Base-by-base conservation (phyloP, 164 flowering plant genomes). In the Piper betle region DNA sequence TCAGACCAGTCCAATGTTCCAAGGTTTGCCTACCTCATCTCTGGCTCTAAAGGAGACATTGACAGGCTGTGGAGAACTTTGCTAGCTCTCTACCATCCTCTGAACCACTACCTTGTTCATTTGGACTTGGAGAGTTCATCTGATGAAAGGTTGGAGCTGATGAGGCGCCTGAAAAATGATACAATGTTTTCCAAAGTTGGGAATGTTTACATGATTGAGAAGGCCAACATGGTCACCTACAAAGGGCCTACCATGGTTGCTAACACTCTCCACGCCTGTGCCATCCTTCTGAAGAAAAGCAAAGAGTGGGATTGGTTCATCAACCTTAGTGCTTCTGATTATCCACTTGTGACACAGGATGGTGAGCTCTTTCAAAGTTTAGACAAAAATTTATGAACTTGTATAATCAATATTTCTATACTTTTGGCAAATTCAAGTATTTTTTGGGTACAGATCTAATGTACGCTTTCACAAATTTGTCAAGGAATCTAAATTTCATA, bases 321-420 rank as follows among this genome's bases (percentile, higher is more conserved):
- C 2, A 25, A 25, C 33, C 33, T 93, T 53, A 93, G 99, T 64
- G 99, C 99, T 39, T 93, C 99, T 0, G 99, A 90, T 78, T 93
- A 93, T 71, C 99, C 99, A 66, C 89, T 93, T 57, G 89, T 90
- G 46, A 93, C 96, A 58, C 99, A 93, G 76, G 99, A 93, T 84
- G 97, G 99, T 93, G 41, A 64, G 88, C 71, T 58, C 33, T 12
- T 55, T 25, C 5, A 12, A 55, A 4, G 17, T 53, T 61, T 4
- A 42, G 15, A 13, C 39, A 12, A 16, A 37, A 25, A 25, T 25
- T 25, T 25, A 25, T 25, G 33, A 25, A 25, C 1, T 25, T 25
- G 33, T 25, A 25, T 25, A 25, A 25, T 25, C 33, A 25, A 25
- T 0, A 0, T 25, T 25, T 25, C 33, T 25, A 25, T 25, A 25